These are phyloP conservation scores for Ceratobasidium sp. DNA, from an alignment of 1,284 basidiomycete genomes.

Conservation along the genomic window DNA sequence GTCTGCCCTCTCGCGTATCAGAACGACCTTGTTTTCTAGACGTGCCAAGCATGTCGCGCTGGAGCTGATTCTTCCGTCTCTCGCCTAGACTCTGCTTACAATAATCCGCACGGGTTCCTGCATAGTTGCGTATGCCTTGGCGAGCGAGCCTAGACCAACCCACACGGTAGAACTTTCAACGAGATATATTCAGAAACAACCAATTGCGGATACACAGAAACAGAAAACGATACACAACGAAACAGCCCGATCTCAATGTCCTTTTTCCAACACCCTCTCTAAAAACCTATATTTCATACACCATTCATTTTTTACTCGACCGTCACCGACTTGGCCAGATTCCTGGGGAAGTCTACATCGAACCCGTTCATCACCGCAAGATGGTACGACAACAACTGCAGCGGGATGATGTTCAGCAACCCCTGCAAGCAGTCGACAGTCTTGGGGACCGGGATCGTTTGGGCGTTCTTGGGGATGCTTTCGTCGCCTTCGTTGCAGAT, in stretches of 20 bases:
- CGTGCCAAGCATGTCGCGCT: background rate
- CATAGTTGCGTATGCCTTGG: no score
- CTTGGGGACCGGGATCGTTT: conserved; percentile 92
- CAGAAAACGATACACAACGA: conserved; percentile 23
- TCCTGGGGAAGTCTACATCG: conserved; percentile 98
- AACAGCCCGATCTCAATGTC: conserved; percentile 25
- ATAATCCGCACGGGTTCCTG: no score
- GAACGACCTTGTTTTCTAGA: no score
- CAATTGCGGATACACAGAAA: conserved; percentile 37
- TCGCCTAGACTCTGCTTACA: no score
- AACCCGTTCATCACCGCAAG: conserved; percentile 94
- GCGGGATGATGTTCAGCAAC: conserved; percentile 94
- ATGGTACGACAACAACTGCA: conserved; percentile 97
- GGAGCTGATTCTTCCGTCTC: no score
- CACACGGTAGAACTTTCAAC: background rate
- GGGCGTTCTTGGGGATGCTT: conserved; percentile 76
- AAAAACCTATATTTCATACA: background rate
- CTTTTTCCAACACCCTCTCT: conserved; percentile 5
- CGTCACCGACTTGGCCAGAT: conserved; percentile 64
- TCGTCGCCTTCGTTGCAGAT: conserved; percentile 96
- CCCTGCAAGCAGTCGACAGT: conserved; percentile 97
- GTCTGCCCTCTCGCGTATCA: background rate
- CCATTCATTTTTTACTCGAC: conserved; percentile 46
- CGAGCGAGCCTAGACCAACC: no score
- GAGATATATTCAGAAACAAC: conserved; percentile 21